A percentile compares a stretch with the other conserved stretches of the same genome.
These are phyloP conservation scores for Termitomyces sp. DNA, from an alignment of 768 basidiomycete species.

Conservation along the genomic window DNA sequence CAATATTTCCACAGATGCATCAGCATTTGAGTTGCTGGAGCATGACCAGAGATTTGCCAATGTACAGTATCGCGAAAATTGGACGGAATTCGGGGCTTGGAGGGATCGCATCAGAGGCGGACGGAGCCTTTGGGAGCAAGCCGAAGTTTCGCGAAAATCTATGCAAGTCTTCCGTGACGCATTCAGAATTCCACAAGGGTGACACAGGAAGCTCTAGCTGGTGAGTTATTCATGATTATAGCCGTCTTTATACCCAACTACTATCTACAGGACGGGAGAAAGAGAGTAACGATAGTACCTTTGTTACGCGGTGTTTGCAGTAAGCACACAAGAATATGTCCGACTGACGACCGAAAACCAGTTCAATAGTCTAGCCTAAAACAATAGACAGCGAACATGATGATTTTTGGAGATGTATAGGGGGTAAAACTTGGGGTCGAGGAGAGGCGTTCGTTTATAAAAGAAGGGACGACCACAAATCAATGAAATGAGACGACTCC, in stretches of 20 bases:
- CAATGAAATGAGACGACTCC: no score
- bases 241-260: not conserved
- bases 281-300: not conserved
- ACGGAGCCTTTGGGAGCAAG: conserved; percentile 15
- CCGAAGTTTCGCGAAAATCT: conserved; percentile 6
- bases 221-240: not conserved
- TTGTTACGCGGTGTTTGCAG: not conserved
- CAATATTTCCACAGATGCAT: not conserved
- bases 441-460: no score
- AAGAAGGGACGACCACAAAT: no score
- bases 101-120: conserved; percentile 14
- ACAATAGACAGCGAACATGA: not conserved
- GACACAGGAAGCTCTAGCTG: not conserved
- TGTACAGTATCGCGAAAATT: conserved; percentile 9
- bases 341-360: no score
- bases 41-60: conserved; percentile 11
- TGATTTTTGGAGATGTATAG: not conserved
- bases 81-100: conserved; percentile 14
- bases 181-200: not conserved
- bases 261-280: not conserved
- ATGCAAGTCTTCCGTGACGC: conserved; percentile 7
- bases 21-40: conserved; percentile 9
- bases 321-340: no score
- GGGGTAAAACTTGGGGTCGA: no score
- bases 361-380: no score